Conservation (phyloP, 768 basidiomycete species). For the Leccinum longicurvipes region DNA sequence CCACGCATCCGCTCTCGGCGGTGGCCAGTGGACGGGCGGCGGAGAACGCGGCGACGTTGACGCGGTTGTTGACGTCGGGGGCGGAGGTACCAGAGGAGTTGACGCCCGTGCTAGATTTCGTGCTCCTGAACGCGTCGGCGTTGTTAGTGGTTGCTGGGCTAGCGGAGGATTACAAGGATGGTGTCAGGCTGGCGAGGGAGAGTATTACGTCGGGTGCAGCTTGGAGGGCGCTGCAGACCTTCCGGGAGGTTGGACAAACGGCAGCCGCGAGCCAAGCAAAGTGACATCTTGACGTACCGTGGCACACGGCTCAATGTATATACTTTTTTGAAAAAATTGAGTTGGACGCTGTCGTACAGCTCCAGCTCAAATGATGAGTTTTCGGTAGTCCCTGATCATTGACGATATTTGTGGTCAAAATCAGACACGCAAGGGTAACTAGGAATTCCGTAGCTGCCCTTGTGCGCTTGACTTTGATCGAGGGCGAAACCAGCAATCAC, state of each 20-base stretch:
- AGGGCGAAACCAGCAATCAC: no score
- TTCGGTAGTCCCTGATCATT: no score
- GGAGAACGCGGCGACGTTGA: constrained; percentile 80
- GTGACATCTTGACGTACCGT: background rate
- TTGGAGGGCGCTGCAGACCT: constrained; percentile 53
- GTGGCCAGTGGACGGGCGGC: constrained; percentile 73
- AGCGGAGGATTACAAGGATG: constrained; percentile 66
- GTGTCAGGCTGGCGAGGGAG: constrained; percentile 62
- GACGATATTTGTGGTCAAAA: no score
- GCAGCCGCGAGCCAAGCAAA: background rate
- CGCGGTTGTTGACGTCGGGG: constrained; percentile 56
- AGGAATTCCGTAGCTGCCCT: no score
- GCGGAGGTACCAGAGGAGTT: constrained; percentile 52
- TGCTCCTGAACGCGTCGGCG: constrained; percentile 87
- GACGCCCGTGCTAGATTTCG: constrained; percentile 75
- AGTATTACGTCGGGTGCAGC: constrained; percentile 59
- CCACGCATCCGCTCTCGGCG: constrained; percentile 59
- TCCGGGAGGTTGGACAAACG: constrained; percentile 40
- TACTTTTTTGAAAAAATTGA: no score
- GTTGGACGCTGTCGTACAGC: no score
- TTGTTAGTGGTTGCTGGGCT: constrained; percentile 81
- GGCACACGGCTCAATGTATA: no score
- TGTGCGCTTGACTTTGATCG: no score
- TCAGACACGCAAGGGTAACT: no score
- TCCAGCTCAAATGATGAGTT: no score